Base-by-base conservation (phyloP, 2,329 filamentous ascomycete genomes). In the Pseudomassariella vexata region DNA sequence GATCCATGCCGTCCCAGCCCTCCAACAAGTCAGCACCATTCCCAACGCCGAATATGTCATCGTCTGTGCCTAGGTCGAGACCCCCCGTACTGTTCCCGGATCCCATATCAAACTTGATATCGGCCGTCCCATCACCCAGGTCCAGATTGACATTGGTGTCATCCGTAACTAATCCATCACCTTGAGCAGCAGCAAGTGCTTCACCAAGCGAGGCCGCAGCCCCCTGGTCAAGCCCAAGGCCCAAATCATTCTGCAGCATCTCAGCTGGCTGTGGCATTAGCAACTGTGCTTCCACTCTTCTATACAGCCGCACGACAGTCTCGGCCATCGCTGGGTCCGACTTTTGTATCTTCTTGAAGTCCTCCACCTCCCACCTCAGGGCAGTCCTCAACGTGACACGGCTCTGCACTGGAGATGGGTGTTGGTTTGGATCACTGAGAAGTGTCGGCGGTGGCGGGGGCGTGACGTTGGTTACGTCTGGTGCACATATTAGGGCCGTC, bases 401-500 rank as follows among this genome's bases (percentile, higher is more conserved):
- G 3, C 62, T 63, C 45, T 69, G 69, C n/a, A 18, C 10, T 8
- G 22, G 21, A 2, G 26, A 14, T 4, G 21, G 16, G 60, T 37
- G 47, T 60, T 47, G 21, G 12, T 16, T 31, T 6, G 45, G 44
- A 11, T 50, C 60, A 51, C 27, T 61, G 15, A 58, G 46, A 17
- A 58, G 45, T 20, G 48, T 27, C 26, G 55, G 35, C 11, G 53
- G 45, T 6, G 48, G 38, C 0, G 56, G 50, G 5, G 56, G 57
- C 5, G 52, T 52, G 36, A 66, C 56, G 43, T 66, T 71, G 21
- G 59, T 66, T 2, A 64, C 64, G 44, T 79, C 70, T 0, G 82
- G 81, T 1, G 82, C 76, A 48, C 82, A 85, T 8, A 89, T 66
- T 6, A 89, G 61, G 1, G 80, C 74, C 3, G 73, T 75, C 3